phyloP scores from a whole-genome alignment of 164 flowering plant genomes.

The Nymphaea thermarum region DNA sequence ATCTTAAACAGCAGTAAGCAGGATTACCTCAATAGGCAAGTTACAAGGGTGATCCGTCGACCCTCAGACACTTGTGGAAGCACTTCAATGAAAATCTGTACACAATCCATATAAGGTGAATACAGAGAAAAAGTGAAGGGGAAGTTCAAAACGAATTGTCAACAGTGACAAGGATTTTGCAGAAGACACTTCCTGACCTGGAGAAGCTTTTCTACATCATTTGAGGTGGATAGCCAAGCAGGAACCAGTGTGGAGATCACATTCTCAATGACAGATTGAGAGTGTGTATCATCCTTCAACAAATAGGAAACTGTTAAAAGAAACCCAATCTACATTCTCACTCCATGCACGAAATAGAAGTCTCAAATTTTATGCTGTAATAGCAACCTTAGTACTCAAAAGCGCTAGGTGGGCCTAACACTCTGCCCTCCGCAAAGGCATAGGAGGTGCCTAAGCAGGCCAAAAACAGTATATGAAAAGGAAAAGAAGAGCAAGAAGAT shows the following conservation, averaged over 20 bases:
- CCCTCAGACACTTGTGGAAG: slow-evolving; percentile 68
- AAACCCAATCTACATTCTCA: background rate
- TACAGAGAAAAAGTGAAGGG: no score
- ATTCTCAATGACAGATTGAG: slow-evolving; percentile 63
- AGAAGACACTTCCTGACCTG: slow-evolving; percentile 30
- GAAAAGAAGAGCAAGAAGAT: no score
- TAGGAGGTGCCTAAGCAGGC: no score
- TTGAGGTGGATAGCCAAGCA: slow-evolving; percentile 53
- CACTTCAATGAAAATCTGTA: slow-evolving; percentile 54
- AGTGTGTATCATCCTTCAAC: slow-evolving; percentile 52
- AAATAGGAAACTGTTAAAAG: background rate
- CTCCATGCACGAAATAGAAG: background rate
- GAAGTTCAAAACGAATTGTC: no score
- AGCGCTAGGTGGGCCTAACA: no score
- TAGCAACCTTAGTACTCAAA: background rate
- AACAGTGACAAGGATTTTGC: no score
- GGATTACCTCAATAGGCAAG: slow-evolving; percentile 53
- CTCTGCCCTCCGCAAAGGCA: no score
- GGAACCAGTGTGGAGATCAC: slow-evolving; percentile 72
- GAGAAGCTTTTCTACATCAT: slow-evolving; percentile 34
- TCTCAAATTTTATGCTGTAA: background rate
- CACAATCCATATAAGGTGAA: background rate
- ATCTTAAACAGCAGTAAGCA: background rate
- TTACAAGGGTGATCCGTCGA: slow-evolving; percentile 51
- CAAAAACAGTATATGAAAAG: no score